These are phyloP conservation scores for Samsoniella hepiali DNA, from an alignment of 2,329 filamentous ascomycete species.

Conservation along the genomic window DNA sequence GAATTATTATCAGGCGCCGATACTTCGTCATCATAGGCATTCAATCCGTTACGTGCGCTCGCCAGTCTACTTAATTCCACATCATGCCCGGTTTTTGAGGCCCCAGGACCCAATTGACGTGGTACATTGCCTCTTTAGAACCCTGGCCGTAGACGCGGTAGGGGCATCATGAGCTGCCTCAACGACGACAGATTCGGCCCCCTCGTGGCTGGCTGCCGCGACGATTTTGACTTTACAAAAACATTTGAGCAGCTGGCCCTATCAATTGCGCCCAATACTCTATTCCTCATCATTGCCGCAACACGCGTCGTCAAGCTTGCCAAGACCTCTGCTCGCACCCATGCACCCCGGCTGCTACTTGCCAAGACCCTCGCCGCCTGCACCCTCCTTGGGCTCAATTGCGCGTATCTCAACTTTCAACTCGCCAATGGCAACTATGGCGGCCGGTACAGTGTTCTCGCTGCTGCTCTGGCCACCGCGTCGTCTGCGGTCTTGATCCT, in stretches of 20 bases:
- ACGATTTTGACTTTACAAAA: slow-evolving; percentile 15
- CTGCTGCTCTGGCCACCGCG: not conserved
- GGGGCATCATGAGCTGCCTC: not conserved
- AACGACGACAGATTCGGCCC: slow-evolving; percentile 3
- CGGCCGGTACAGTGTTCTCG: not conserved
- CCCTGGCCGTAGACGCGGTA: not conserved
- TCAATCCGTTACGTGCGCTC: not conserved
- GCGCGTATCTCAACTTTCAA: not conserved
- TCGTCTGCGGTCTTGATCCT: not conserved
- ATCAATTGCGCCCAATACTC: not conserved
- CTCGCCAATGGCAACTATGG: not conserved
- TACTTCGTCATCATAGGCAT: not conserved
- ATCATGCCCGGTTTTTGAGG: not conserved
- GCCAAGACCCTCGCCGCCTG: not conserved
- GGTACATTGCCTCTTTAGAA: not conserved
- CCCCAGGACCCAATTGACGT: not conserved
- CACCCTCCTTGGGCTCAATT: not conserved
- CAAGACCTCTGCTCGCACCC: not conserved
- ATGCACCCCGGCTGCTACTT: not conserved
- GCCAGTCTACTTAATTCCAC: not conserved
- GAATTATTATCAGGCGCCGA: not conserved
- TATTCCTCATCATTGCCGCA: slow-evolving; percentile 1
- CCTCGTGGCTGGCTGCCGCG: slow-evolving; percentile 7
- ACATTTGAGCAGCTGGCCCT: slow-evolving; percentile 9
- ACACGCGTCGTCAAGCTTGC: not conserved